Conservation (phyloP, 2,329 filamentous ascomycete genomes). For the Westerdykella sp. region DNA sequence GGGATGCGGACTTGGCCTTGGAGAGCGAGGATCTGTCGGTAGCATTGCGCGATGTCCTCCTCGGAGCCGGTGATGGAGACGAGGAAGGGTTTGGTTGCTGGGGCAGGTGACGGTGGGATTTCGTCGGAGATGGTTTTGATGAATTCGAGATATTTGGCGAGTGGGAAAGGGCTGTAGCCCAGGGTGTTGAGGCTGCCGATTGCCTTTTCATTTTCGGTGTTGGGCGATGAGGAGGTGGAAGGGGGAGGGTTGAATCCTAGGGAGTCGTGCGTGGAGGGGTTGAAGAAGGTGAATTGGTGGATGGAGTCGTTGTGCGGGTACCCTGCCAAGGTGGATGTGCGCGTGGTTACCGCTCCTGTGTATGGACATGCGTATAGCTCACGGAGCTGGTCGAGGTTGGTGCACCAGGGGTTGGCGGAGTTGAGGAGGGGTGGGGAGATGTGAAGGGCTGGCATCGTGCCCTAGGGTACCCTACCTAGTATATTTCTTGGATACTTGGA, state of each 20-base stretch:
- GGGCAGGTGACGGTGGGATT: conserved; percentile 2
- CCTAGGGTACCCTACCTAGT: no score
- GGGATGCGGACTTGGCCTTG: conserved; percentile 38
- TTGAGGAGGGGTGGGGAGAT: conserved; percentile 66
- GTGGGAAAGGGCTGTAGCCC: conserved; percentile 63
- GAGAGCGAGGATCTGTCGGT: conserved; percentile 42
- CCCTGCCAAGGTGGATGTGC: conserved; percentile 60
- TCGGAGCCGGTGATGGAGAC: conserved; percentile 64
- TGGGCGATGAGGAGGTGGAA: conserved; percentile 47
- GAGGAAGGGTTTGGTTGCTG: conserved; percentile 51
- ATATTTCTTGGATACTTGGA: no score
- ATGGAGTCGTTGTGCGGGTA: conserved; percentile 56
- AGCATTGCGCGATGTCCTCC: conserved; percentile 52
- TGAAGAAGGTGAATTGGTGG: conserved; percentile 64
- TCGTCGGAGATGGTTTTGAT: conserved; percentile 44
- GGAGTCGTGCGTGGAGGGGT: conserved; percentile 39
- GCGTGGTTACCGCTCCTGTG: conserved; percentile 68
- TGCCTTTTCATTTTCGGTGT: conserved; percentile 14
- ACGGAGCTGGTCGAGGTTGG: conserved; percentile 55
- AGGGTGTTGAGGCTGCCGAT: conserved; percentile 56
- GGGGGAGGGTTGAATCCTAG: conserved; percentile 59
- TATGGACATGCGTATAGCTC: conserved; percentile 54
- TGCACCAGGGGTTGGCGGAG: conserved; percentile 71
- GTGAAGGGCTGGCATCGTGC: conserved; percentile 34
- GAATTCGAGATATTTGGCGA: conserved; percentile 55